Evolutionary conservation across 208 protist species (phyloP), one percentile per base, ranked within the genome.

Genomic region (Leptomonas pyrrhocoris): DNA sequence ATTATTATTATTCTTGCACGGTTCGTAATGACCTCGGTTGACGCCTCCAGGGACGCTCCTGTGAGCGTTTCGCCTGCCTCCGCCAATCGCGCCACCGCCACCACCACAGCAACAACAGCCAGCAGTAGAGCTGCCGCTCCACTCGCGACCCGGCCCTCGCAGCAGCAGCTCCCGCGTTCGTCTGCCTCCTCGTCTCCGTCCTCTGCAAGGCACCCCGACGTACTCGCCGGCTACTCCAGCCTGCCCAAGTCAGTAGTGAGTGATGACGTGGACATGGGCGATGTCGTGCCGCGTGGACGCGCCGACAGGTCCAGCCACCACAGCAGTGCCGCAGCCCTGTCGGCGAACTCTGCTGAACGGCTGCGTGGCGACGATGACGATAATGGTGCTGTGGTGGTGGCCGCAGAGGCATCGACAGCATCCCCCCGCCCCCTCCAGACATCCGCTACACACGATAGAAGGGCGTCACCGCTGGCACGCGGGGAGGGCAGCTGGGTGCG

Each of bases 11-110:
- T 50, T 15, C 23, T 46, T 2, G 11, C 36, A 57, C n/a, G 51
- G 5, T 59, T 50, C 15, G 12, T 31, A 9, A 66, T 66, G 60
- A 45, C 60, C 1, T 66, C 60, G 7, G 45, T n/a, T 1, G 34
- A 66, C 31, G 30, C 60, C 19, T 66, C 60, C 43, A 62, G 57
- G 40, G 18, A 36, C 15, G 13, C 9, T 36, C 55, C n/a, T n/a
- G n/a, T n/a, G n/a, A n/a, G n/a, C n/a, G n/a, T n/a, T n/a, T n/a
- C n/a, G n/a, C n/a, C n/a, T n/a, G 28, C 28, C 23, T 12, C 51
- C 16, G 51, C 28, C 19, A 54, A 6, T 16, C 49, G 25, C 23
- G 5, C 38, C 38, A 13, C 13, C 38, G 49, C 49, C 23, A 9
- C 23, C 7, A n/a, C 49, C 53, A 53, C 7, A 12, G 8, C 15